A percentile compares a stretch with the other conserved stretches of the same genome.
Conservation (phyloP, 2,329 filamentous ascomycete genomes). For the Niveomyces coronatus region DNA sequence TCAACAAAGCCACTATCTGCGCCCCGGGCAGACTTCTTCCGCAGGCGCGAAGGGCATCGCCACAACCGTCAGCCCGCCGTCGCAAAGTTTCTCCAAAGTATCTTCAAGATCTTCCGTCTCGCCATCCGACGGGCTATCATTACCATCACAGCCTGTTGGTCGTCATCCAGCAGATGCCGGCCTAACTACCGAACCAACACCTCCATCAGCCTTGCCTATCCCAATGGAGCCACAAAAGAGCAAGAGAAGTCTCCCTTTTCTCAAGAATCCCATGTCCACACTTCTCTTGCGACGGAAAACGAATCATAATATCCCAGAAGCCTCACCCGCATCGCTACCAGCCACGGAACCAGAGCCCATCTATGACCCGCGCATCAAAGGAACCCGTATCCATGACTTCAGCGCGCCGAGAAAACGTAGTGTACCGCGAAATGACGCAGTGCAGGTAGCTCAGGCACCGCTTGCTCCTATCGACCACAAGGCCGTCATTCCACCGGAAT, state of each 20-base stretch:
- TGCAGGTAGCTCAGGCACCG: neutral
- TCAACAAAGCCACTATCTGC: constrained; percentile 9
- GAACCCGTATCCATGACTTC: constrained; percentile 48
- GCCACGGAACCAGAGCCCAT: constrained; percentile 25
- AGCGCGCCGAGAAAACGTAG: constrained; percentile 37
- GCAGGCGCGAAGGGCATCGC: neutral
- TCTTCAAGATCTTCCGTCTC: constrained; percentile 3
- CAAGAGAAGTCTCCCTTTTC: constrained; percentile 37
- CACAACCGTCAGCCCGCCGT: neutral
- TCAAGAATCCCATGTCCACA: constrained; percentile 42
- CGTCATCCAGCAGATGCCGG: constrained; percentile 3
- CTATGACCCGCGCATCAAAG: constrained; percentile 48
- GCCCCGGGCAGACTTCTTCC: constrained; percentile 1
- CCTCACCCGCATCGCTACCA: constrained; percentile 24
- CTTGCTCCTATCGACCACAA: neutral
- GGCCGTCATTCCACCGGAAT: neutral
- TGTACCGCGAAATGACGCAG: neutral
- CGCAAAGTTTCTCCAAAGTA: constrained; percentile 2
- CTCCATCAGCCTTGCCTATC: neutral
- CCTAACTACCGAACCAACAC: neutral
- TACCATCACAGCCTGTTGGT: constrained; percentile 2
- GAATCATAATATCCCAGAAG: constrained; percentile 31
- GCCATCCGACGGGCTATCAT: neutral
- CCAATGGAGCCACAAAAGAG: constrained; percentile 22
- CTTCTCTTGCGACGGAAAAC: constrained; percentile 40